Percentiles rank a stretch among this genome's conserved stretches.
Conservation (phyloP, 768 basidiomycete species). For the Leccinum rimulosum region DNA sequence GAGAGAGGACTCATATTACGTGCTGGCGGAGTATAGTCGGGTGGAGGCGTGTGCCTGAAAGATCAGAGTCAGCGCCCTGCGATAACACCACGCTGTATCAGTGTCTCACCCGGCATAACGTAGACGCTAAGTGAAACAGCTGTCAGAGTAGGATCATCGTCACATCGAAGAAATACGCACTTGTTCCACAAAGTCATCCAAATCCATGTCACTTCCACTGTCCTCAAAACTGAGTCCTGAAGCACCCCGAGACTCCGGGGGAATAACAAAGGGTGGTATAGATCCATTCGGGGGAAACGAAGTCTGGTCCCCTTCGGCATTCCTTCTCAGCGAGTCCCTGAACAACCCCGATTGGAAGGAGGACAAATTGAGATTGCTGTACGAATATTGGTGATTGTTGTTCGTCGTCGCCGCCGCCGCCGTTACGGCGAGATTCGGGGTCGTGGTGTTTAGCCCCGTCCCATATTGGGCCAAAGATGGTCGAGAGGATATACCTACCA, state of each 20-base stretch:
- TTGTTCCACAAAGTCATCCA: slow-evolving; percentile 16
- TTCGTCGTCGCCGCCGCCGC: slow-evolving; percentile 4
- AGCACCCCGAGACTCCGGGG: slow-evolving; percentile 12
- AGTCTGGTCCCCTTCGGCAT: slow-evolving; percentile 21
- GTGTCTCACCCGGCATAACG: slow-evolving; percentile 26
- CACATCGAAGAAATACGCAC: slow-evolving; percentile 5
- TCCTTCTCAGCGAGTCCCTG: slow-evolving; percentile 31
- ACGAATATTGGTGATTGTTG: slow-evolving; percentile 24
- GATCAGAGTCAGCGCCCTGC: slow-evolving; percentile 1
- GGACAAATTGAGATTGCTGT: slow-evolving; percentile 30
- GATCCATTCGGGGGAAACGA: slow-evolving; percentile 13
- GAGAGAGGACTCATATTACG: slow-evolving; percentile 18
- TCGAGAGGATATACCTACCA: neutral
- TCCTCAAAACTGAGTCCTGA: slow-evolving; percentile 21
- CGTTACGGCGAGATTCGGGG: neutral
- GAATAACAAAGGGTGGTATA: neutral
- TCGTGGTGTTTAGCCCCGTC: neutral
- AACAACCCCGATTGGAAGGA: slow-evolving; percentile 33
- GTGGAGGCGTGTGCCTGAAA: slow-evolving; percentile 25
- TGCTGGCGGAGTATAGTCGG: slow-evolving; percentile 20
- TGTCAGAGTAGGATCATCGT: slow-evolving; percentile 5
- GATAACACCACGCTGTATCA: neutral
- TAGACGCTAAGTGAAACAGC: slow-evolving; percentile 16
- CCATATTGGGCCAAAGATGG: slow-evolving; percentile 10
- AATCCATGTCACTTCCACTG: slow-evolving; percentile 29